phyloP scores from a whole-genome alignment of 1,139 yeast species.

The Geotrichum histeridarum region DNA sequence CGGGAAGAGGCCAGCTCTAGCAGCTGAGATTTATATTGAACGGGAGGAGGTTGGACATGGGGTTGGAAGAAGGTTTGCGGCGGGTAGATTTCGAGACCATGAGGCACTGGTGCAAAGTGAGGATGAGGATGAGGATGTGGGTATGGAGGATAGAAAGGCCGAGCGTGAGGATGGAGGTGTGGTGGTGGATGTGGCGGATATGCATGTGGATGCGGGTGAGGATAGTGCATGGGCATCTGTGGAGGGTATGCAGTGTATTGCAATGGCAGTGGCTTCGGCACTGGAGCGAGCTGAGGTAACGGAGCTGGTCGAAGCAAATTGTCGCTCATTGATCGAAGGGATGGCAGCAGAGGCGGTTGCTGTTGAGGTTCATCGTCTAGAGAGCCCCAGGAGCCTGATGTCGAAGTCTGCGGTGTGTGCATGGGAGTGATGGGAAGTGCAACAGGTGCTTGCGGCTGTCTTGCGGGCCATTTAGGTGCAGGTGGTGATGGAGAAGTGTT shows the following conservation, averaged over 20 bases:
- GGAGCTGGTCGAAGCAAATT: conserved; percentile 7
- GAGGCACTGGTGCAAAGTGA: neutral
- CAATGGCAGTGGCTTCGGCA: no score
- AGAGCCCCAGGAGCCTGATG: conserved; percentile 7
- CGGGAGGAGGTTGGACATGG: neutral
- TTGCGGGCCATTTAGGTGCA: neutral
- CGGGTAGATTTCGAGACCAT: neutral
- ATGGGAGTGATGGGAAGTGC: conserved; percentile 12
- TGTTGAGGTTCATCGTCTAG: conserved; percentile 10
- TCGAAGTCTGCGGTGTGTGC: conserved; percentile 13
- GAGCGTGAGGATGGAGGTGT: conserved; percentile 11
- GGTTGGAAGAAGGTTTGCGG: neutral
- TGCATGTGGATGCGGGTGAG: neutral
- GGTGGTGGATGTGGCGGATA: neutral
- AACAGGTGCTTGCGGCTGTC: neutral
- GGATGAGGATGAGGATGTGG: neutral
- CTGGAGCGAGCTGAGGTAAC: no score
- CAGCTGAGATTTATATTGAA: conserved; percentile 10
- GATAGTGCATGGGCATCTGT: neutral
- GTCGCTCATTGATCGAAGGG: conserved; percentile 8
- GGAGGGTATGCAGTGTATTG: no score
- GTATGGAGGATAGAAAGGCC: neutral
- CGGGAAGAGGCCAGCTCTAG: conserved; percentile 13
- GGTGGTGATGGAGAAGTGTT: neutral
- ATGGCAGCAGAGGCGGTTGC: conserved; percentile 4